These are phyloP conservation scores for Metroxylon sagu DNA, from an alignment of 176 grass and related monocot genomes.

Conservation along the genomic window DNA sequence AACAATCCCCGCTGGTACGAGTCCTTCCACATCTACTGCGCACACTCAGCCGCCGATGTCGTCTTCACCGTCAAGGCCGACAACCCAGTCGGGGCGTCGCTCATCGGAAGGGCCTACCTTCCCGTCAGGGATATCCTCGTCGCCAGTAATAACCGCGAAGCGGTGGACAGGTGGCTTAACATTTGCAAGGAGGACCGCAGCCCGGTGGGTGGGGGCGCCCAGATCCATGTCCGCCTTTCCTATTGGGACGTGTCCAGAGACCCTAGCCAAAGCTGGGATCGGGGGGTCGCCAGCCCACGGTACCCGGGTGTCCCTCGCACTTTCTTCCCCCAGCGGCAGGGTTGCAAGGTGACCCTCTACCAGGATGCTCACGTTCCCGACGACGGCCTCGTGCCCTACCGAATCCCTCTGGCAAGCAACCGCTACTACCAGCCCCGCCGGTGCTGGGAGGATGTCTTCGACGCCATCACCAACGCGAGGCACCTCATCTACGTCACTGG, in stretches of 20 bases:
- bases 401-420: conserved; percentile 13
- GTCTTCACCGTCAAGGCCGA: conserved; percentile 79
- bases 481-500: conserved; percentile 72
- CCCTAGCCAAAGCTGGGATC: conserved; percentile 26
- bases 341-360: conserved; percentile 60
- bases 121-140: conserved; percentile 13
- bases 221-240: conserved; percentile 48
- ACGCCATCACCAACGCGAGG: conserved; percentile 41
- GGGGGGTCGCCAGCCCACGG: conserved; percentile 18
- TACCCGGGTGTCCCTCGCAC: conserved; percentile 46
- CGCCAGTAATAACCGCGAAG: not conserved
- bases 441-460: conserved; percentile 91
- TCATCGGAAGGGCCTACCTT: conserved; percentile 73
- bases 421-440: conserved; percentile 34
- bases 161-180: conserved; percentile 41
- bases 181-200: conserved; percentile 36
- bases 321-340: conserved; percentile 48
- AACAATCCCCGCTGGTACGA: conserved; percentile 43
- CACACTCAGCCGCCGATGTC: conserved; percentile 50
- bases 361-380: conserved; percentile 57
- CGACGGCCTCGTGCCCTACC: conserved; percentile 15
- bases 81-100: conserved; percentile 42
- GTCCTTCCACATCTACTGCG: conserved; percentile 76
- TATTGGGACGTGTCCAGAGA: conserved; percentile 43
- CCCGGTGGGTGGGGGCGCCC: conserved; percentile 32